These are phyloP conservation scores for Triadica sebifera DNA, from an alignment of 345 rosid species.

Conservation along the genomic window DNA sequence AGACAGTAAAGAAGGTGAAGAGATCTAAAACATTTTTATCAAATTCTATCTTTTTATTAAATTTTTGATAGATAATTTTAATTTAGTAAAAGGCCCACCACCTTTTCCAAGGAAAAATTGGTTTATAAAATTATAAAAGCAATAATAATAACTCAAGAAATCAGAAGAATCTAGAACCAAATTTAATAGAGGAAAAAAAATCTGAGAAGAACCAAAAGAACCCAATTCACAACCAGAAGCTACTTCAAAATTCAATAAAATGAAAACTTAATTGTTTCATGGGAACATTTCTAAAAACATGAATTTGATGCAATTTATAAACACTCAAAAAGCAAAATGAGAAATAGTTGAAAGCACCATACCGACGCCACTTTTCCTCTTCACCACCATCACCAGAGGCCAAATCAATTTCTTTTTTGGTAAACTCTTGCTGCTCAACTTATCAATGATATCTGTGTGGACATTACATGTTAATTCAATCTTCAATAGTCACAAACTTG, in stretches of 20 bases:
- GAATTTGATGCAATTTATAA: not conserved
- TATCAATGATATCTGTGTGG: conserved; percentile 60
- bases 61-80: no score
- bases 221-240: not conserved
- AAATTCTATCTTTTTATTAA: no score
- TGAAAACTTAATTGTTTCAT: not conserved
- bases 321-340: not conserved
- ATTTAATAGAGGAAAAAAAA: not conserved
- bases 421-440: conserved; percentile 55
- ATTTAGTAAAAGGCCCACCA: no score
- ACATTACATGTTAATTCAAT: not conserved
- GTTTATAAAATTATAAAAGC: not conserved
- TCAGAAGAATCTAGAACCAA: not conserved
- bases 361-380: conserved; percentile 79
- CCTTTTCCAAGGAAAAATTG: no score
- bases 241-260: not conserved
- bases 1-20: no score
- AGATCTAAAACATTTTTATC: no score
- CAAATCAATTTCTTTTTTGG: conserved; percentile 33
- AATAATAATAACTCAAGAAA: not conserved
- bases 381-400: conserved; percentile 51
- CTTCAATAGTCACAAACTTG: not conserved
- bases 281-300: not conserved
- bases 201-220: not conserved
- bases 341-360: conserved; percentile 15